Percentiles rank a stretch among this genome's conserved stretches.
These are phyloP conservation scores for Sutorius australiensis DNA, from an alignment of 768 basidiomycete species.

Conservation along the genomic window DNA sequence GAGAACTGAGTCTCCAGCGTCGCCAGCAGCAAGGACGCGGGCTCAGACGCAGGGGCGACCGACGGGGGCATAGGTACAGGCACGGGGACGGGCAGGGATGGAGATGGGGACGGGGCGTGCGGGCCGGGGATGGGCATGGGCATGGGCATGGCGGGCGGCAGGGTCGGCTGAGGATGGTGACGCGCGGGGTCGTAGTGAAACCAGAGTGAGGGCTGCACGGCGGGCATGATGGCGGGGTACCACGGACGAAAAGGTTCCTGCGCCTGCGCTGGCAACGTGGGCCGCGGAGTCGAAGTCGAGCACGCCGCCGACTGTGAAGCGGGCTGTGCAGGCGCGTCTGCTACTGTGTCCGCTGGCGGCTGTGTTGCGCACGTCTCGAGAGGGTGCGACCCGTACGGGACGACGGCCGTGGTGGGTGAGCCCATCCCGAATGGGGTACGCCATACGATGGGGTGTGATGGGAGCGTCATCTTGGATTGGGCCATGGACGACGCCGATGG, in stretches of 20 bases:
- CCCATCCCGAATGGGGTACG: neutral
- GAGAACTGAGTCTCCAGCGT: constrained; percentile 16
- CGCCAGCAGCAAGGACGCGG: neutral
- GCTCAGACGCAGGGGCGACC: neutral
- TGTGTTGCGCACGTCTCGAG: neutral
- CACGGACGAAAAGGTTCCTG: neutral
- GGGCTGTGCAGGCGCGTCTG: neutral
- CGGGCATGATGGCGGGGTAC: neutral
- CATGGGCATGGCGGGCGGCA: neutral
- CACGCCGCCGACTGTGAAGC: neutral
- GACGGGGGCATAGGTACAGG: no score
- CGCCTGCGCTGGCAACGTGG: neutral
- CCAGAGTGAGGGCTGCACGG: neutral
- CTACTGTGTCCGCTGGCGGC: neutral
- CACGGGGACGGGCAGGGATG: no score
- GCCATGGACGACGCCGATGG: constrained; percentile 2
- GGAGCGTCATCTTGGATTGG: neutral
- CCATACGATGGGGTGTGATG: neutral
- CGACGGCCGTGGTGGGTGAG: neutral
- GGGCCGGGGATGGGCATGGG: neutral
- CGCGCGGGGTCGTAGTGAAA: neutral
- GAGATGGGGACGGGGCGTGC: neutral
- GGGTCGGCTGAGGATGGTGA: neutral
- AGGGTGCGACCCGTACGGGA: neutral
- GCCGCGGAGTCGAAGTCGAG: neutral